phyloP scores from a whole-genome alignment of 1,284 basidiomycete species.

The Afroboletus lepidellus region DNA sequence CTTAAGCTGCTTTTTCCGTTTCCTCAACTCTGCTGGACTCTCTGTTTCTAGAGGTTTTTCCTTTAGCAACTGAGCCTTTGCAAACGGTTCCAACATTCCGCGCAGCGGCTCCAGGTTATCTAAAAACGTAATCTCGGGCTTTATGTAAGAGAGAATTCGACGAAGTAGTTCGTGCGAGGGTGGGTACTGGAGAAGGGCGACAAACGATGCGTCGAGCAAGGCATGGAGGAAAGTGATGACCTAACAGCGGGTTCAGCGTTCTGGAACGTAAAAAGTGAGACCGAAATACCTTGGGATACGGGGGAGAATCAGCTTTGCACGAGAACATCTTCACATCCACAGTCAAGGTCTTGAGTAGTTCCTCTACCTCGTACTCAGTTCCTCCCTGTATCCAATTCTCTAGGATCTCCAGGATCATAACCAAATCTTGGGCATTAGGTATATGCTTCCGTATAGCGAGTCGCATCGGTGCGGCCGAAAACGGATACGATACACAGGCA shows the following conservation, averaged over 20 bases:
- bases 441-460: slow-evolving; percentile 55
- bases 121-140: slow-evolving; percentile 51
- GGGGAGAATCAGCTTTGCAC: slow-evolving; percentile 38
- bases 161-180: slow-evolving; percentile 54
- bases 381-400: slow-evolving; percentile 54
- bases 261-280: neutral
- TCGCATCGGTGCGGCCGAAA: slow-evolving; percentile 51
- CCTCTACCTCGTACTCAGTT: slow-evolving; percentile 41
- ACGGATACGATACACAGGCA: slow-evolving; percentile 51
- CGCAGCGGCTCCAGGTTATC: slow-evolving; percentile 52
- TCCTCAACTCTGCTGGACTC: slow-evolving; percentile 51
- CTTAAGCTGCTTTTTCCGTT: slow-evolving; percentile 49
- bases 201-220: slow-evolving; percentile 66
- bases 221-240: slow-evolving; percentile 58
- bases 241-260: slow-evolving; percentile 35
- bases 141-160: slow-evolving; percentile 47
- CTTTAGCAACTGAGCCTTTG: slow-evolving; percentile 46
- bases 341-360: slow-evolving; percentile 37
- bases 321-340: slow-evolving; percentile 23
- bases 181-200: slow-evolving; percentile 58
- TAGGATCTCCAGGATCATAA: slow-evolving; percentile 49
- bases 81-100: slow-evolving; percentile 61
- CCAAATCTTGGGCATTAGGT: slow-evolving; percentile 51
- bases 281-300: slow-evolving; percentile 48
- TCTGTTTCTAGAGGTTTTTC: slow-evolving; percentile 39